Evolutionary conservation across 1,284 basidiomycete species (phyloP), one percentile per base, ranked within the genome.

Genomic region (Waitea zeae): DNA sequence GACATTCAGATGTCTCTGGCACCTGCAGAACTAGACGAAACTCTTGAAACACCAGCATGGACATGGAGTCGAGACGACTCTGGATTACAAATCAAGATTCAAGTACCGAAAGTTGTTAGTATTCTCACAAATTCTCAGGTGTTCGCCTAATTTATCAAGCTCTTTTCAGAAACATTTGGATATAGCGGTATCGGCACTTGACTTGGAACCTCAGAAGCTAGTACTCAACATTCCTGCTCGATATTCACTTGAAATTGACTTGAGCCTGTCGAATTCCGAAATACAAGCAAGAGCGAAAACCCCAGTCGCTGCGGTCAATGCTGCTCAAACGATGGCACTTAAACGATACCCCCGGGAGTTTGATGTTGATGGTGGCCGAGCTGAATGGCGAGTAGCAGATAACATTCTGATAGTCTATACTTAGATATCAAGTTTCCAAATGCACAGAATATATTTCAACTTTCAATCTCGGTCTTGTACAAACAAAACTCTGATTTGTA

Each of bases 341-440:
- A 26, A 76, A 75, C 44, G 59, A 65, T 19, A 58, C 65, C 41
- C 22, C 7, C 57, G 67, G 12, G 56, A 61, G 18, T 59, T 82
- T 18, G 60, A 74, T 38, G 65, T 79, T 0, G 71, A 76, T 14
- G 49, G 42, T 2, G 75, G 74, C 2, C 55, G 48, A 29, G 75
- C 73, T 3, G 71, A 78, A 47, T 81, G 77, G 77, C 56, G 55
- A 17, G 59, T 76, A 17, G 60, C 50, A 3, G 64, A 73, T 36
- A 56, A 56, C 15, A 41, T 51, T 35, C 46, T 81, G 32, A 45
- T 68, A 5, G 36, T 69, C 0, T 45, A 49, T 20, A 57, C 49
- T 12, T 67, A n/a, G n/a, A n/a, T n/a, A n/a, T n/a, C n/a, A n/a
- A n/a, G n/a, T n/a, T n/a, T n/a, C n/a, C n/a, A n/a, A n/a, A n/a